Evolutionary conservation across 2,329 filamentous ascomycete genomes (phyloP).

Genomic region (Claviceps capensis): DNA sequence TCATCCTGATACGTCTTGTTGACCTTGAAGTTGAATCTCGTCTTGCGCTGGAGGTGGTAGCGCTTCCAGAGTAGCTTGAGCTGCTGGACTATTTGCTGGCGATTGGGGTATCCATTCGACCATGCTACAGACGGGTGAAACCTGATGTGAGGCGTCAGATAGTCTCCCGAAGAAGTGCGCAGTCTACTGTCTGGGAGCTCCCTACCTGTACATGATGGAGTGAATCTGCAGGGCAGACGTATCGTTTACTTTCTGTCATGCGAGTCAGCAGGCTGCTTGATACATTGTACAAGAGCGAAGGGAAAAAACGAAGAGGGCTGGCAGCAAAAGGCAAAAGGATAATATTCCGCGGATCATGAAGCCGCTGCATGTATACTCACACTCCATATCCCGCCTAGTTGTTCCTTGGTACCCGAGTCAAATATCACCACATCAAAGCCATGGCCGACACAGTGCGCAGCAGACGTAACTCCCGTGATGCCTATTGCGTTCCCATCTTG

Average conservation of each 20-base stretch:
- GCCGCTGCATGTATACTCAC: conserved; percentile 26
- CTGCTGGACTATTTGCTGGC: conserved; percentile 60
- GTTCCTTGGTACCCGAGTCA: conserved; percentile 52
- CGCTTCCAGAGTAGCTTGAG: conserved; percentile 60
- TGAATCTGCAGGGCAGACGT: conserved; percentile 76
- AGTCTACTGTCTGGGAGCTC: too few species aligned
- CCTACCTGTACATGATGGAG: conserved; percentile 61
- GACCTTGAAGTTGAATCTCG: conserved; percentile 57
- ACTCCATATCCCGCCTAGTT: conserved; percentile 70
- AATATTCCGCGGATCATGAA: too few species aligned
- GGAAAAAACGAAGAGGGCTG: not conserved
- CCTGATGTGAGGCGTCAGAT: not conserved
- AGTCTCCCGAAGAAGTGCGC: too few species aligned
- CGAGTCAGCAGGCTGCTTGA: not conserved
- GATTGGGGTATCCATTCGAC: conserved; percentile 62
- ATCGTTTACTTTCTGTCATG: conserved; percentile 56
- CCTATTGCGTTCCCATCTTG: conserved; percentile 29
- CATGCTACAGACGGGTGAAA: conserved; percentile 73
- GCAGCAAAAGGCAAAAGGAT: not conserved
- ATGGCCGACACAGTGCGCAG: conserved; percentile 72
- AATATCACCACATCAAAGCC: conserved; percentile 74
- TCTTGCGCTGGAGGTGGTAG: conserved; percentile 58
- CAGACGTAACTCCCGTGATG: conserved; percentile 63
- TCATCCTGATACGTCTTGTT: conserved; percentile 56
- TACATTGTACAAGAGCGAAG: too few species aligned